A percentile compares a stretch with the other conserved stretches of the same genome.
Conservation (phyloP, 2,329 filamentous ascomycete species). For the Aspergillus japonicus region DNA sequence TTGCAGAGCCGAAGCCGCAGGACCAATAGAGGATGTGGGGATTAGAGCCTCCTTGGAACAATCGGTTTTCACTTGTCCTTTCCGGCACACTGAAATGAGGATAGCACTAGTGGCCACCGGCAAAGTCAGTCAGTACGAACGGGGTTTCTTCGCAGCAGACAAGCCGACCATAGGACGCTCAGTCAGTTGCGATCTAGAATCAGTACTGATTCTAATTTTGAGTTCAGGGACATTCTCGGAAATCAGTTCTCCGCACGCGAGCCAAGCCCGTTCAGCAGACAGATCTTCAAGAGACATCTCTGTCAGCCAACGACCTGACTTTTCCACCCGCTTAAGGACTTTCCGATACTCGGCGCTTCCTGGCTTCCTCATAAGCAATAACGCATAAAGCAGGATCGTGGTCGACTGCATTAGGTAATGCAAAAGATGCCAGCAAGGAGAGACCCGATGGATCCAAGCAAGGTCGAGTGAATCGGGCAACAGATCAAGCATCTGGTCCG, state of each 20-base stretch:
- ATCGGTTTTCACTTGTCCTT: not conserved
- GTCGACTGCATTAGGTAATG: conserved; percentile 44
- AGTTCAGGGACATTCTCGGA: conserved; percentile 21
- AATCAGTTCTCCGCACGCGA: conserved; percentile 29
- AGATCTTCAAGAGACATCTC: conserved; percentile 36
- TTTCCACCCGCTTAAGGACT: conserved; percentile 32
- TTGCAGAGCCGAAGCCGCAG: not conserved
- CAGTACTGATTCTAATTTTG: not conserved
- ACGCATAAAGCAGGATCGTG: conserved; percentile 37
- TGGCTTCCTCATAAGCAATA: conserved; percentile 33
- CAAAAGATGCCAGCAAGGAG: conserved; percentile 44
- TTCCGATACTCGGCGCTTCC: conserved; percentile 29
- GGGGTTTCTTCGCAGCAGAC: not conserved
- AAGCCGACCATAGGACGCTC: not conserved
- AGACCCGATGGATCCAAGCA: conserved; percentile 30
- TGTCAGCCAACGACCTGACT: conserved; percentile 38
- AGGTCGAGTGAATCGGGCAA: conserved; percentile 37
- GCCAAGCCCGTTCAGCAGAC: conserved; percentile 36
- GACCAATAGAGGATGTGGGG: not conserved
- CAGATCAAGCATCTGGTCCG: conserved; percentile 34
- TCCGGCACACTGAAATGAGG: not conserved
- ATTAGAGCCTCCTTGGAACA: not conserved
- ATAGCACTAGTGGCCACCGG: not conserved
- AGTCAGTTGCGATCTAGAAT: not conserved
- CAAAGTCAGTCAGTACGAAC: not conserved